These are phyloP conservation scores for Paracoccidioides lutzii DNA, from an alignment of 2,329 filamentous ascomycete species.

Conservation along the genomic window DNA sequence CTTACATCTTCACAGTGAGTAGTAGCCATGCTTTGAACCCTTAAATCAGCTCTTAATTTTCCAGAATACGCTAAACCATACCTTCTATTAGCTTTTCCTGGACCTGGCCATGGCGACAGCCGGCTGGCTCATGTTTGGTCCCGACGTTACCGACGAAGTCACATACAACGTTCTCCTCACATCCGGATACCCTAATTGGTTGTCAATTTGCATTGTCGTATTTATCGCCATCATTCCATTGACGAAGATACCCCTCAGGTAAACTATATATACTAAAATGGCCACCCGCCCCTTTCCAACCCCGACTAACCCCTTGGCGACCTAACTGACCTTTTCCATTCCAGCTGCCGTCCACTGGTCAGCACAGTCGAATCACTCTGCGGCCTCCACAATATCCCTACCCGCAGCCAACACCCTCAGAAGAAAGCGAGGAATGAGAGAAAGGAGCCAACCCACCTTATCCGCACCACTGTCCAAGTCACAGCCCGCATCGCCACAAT, in stretches of 20 bases:
- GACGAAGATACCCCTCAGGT: slow-evolving; percentile 85
- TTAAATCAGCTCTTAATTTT: background rate
- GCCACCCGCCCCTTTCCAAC: too few species aligned
- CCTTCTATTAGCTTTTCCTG: slow-evolving; percentile 49
- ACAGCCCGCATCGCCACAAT: slow-evolving; percentile 53
- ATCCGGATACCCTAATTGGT: slow-evolving; percentile 55
- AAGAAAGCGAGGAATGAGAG: slow-evolving; percentile 6
- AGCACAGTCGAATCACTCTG: slow-evolving; percentile 69
- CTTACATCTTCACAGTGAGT: slow-evolving; percentile 71
- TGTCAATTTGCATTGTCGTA: slow-evolving; percentile 69
- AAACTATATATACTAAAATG: slow-evolving; percentile 15
- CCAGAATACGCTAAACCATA: slow-evolving; percentile 7
- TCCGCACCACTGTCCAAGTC: slow-evolving; percentile 31
- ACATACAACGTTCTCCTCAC: slow-evolving; percentile 77
- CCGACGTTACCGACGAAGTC: slow-evolving; percentile 74
- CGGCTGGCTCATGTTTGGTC: slow-evolving; percentile 89
- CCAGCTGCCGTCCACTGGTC: slow-evolving; percentile 66
- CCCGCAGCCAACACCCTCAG: slow-evolving; percentile 12
- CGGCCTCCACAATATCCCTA: slow-evolving; percentile 49
- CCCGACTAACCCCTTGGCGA: background rate
- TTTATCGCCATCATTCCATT: slow-evolving; percentile 88
- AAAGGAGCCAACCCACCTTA: background rate
- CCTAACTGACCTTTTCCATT: slow-evolving; percentile 13
- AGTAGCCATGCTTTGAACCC: background rate
- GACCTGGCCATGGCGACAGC: slow-evolving; percentile 71